Conservation (phyloP, 2,329 filamentous ascomycete genomes). For the Emergomyces orientalis region DNA sequence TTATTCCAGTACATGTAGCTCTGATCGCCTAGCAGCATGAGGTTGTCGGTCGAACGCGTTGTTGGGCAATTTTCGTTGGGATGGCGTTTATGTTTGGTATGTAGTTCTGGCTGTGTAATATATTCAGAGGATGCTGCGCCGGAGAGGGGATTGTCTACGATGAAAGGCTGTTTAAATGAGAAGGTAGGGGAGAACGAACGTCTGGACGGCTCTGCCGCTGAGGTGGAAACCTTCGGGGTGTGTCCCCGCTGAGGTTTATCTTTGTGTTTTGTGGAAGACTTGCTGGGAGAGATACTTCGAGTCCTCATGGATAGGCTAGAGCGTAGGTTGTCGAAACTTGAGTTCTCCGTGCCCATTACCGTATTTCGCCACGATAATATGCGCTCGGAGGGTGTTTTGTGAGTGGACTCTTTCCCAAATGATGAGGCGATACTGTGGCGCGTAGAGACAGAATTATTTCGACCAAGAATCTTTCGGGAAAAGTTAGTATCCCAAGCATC, state of each 20-base stretch:
- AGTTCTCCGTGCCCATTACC: conserved; percentile 46
- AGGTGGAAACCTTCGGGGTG: background rate
- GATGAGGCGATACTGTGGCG: conserved; percentile 43
- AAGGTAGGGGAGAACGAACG: conserved; percentile 21
- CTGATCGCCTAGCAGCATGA: conserved; percentile 43
- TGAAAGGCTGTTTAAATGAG: background rate
- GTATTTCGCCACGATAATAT: conserved; percentile 83
- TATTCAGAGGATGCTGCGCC: conserved; percentile 11
- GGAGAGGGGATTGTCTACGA: conserved; percentile 4
- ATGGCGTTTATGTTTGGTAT: background rate
- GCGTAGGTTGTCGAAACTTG: conserved; percentile 38
- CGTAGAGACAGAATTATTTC: conserved; percentile 50
- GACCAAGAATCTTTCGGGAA: conserved; percentile 53
- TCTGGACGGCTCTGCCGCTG: conserved; percentile 20
- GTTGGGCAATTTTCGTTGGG: background rate
- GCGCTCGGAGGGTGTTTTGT: conserved; percentile 55
- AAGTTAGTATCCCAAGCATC: conserved; percentile 72
- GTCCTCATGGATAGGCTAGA: conserved; percentile 22
- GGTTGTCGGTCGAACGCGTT: conserved; percentile 28
- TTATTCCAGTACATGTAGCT: conserved; percentile 48
- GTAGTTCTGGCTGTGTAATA: background rate
- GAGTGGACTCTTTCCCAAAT: conserved; percentile 35
- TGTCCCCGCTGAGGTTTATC: conserved; percentile 6
- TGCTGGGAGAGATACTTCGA: conserved; percentile 43
- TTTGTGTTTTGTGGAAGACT: conserved; percentile 23